phyloP scores from a whole-genome alignment of 23 red algal genomes.

The Agarophyton chilense region DNA sequence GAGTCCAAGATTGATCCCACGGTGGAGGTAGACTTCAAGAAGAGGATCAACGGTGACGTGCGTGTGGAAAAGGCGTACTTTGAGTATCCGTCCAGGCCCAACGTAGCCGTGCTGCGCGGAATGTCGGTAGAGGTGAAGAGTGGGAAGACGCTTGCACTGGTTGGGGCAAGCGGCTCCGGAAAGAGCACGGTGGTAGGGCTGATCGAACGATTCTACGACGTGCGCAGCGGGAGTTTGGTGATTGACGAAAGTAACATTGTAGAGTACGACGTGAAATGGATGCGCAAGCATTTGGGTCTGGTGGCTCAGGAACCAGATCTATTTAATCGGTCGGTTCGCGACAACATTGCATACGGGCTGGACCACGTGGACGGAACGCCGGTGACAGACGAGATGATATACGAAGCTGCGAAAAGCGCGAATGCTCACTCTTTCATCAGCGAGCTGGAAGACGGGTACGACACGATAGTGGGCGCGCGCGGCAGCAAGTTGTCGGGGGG shows the following conservation, averaged over 20 bases:
- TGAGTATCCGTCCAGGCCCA: conserved; percentile 84
- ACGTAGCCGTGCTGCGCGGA: conserved; percentile 85
- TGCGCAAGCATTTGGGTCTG: conserved; percentile 76
- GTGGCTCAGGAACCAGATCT: conserved; percentile 94
- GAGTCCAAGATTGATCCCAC: conserved; percentile 79
- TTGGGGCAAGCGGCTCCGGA: conserved; percentile 90
- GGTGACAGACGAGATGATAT: conserved; percentile 71
- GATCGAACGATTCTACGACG: conserved; percentile 95
- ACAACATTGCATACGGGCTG: conserved; percentile 94
- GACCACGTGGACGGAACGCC: conserved; percentile 62
- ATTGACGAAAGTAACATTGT: conserved; percentile 71
- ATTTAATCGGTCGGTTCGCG: conserved; percentile 78
- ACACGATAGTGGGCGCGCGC: conserved; percentile 82
- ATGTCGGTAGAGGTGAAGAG: conserved; percentile 65
- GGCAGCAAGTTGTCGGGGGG: conserved; percentile 84
- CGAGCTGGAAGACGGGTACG: conserved; percentile 90
- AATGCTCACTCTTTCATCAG: conserved; percentile 92
- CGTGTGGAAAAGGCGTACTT: conserved; percentile 73
- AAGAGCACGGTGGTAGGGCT: conserved; percentile 87
- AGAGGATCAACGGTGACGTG: conserved; percentile 60
- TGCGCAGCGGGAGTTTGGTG: conserved; percentile 47
- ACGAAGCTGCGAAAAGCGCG: conserved; percentile 61
- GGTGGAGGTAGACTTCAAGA: conserved; percentile 16
- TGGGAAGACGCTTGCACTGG: conserved; percentile 94
- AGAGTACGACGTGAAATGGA: conserved; percentile 62